Evolutionary conservation across 768 basidiomycete species (phyloP).

Genomic region (Brasilioporus rufonigricans): DNA sequence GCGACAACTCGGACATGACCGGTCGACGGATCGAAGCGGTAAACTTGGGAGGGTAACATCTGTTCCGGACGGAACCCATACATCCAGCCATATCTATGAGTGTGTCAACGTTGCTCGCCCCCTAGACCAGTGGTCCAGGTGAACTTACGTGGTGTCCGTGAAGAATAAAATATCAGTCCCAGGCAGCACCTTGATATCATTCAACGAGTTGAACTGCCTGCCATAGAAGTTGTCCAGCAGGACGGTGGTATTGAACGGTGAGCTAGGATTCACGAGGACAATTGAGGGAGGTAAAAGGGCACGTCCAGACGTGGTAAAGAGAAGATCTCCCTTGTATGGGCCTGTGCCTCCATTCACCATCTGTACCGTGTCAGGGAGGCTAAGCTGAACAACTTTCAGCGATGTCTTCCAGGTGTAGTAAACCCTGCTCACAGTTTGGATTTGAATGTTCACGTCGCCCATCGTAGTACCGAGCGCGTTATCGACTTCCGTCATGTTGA

Average conservation of each 20-base stretch:
- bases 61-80: conserved; percentile 66
- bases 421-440: conserved; percentile 34
- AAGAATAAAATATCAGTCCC: conserved; percentile 67
- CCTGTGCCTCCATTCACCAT: conserved; percentile 74
- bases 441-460: conserved; percentile 45
- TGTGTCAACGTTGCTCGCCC: background rate
- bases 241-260: conserved; percentile 64
- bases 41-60: conserved; percentile 35
- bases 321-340: conserved; percentile 53
- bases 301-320: conserved; percentile 66
- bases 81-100: conserved; percentile 56
- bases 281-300: conserved; percentile 60
- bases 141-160: conserved; percentile 46
- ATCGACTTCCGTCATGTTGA: conserved; percentile 57
- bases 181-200: conserved; percentile 75
- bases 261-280: conserved; percentile 58
- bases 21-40: conserved; percentile 51
- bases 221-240: conserved; percentile 79
- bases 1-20: conserved; percentile 70
- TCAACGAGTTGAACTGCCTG: conserved; percentile 78
- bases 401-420: background rate
- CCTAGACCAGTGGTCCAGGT: background rate
- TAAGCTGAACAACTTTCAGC: conserved; percentile 41
- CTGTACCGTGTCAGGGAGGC: conserved; percentile 55
- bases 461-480: conserved; percentile 38